phyloP scores from a whole-genome alignment of 2,329 filamentous ascomycete genomes.

The Colletotrichum sojae region DNA sequence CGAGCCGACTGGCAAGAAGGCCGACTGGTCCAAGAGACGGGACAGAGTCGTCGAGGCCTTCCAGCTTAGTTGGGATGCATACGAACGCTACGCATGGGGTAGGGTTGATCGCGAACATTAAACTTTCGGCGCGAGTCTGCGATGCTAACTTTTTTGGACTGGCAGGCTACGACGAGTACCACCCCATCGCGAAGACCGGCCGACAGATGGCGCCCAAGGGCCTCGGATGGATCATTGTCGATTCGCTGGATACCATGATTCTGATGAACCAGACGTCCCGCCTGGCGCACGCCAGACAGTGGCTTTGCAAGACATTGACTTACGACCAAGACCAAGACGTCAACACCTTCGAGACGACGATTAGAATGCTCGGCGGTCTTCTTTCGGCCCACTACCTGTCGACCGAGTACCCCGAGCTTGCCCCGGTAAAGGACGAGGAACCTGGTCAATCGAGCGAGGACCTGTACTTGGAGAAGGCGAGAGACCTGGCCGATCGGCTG shows the following conservation, averaged over 20 bases:
- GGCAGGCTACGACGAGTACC: conserved; percentile 87
- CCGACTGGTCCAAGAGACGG: conserved; percentile 84
- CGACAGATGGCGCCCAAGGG: conserved; percentile 89
- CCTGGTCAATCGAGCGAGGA: conserved; percentile 84
- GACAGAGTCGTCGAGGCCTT: conserved; percentile 92
- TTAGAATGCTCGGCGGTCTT: conserved; percentile 95
- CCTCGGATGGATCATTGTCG: conserved; percentile 98
- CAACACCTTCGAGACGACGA: conserved; percentile 97
- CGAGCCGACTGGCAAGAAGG: conserved; percentile 56
- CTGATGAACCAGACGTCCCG: conserved; percentile 96
- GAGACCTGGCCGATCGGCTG: conserved; percentile 90
- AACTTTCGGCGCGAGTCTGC: neutral
- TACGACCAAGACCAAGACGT: conserved; percentile 97
- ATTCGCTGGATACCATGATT: conserved; percentile 96
- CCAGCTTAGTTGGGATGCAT: conserved; percentile 91
- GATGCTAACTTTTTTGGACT: conserved; percentile 20
- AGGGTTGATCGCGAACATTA: conserved; percentile 54
- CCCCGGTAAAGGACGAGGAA: conserved; percentile 80
- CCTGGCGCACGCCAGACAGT: conserved; percentile 86
- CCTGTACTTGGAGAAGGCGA: conserved; percentile 95
- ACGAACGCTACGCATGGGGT: conserved; percentile 96
- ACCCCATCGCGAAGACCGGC: conserved; percentile 84
- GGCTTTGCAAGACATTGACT: conserved; percentile 84
- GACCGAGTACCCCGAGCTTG: conserved; percentile 83
- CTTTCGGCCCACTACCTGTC: conserved; percentile 97